Evolutionary conservation across 2,329 filamentous ascomycete species (phyloP).

Genomic region (Colletotrichum echinochloae): DNA sequence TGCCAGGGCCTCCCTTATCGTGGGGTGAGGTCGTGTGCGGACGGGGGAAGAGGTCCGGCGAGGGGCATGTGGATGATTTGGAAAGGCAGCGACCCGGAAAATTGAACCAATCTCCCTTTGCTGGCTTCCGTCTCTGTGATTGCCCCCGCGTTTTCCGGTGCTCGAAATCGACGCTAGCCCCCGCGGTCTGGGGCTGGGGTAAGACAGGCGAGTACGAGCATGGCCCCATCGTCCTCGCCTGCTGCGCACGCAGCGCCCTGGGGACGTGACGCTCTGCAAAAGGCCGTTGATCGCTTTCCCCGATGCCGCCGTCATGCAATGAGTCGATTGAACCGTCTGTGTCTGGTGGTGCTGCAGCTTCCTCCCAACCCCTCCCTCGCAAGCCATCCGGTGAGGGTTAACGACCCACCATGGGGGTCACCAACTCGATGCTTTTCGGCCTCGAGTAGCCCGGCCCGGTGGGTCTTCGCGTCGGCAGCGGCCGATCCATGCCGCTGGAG

Average conservation of each 20-base stretch:
- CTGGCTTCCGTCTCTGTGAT: constrained; percentile 16
- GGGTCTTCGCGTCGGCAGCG: constrained; percentile 67
- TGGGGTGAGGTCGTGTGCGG: constrained; percentile 14
- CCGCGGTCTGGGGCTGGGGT: constrained; percentile 29
- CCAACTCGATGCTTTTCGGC: constrained; percentile 73
- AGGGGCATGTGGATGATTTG: constrained; percentile 25
- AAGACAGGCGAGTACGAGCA: constrained; percentile 31
- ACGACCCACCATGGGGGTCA: constrained; percentile 69
- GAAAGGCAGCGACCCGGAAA: constrained; percentile 14
- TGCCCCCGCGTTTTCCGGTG: constrained; percentile 32
- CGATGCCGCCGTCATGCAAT: constrained; percentile 7
- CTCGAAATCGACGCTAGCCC: constrained; percentile 37
- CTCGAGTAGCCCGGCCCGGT: constrained; percentile 61
- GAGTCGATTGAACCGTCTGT: neutral
- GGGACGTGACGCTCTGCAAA: neutral
- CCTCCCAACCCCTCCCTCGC: neutral
- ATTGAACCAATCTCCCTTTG: constrained; percentile 15
- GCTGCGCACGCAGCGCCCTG: neutral
- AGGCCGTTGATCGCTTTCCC: neutral
- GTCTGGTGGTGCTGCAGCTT: constrained; percentile 12
- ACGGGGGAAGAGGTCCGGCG: neutral
- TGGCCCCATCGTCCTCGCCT: constrained; percentile 3
- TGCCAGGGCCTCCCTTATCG: constrained; percentile 13
- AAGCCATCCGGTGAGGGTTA: constrained; percentile 45
- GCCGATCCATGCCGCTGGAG: constrained; percentile 61